Base-by-base conservation (phyloP, 2,329 filamentous ascomycete genomes). In the Septoria petroselini region DNA sequence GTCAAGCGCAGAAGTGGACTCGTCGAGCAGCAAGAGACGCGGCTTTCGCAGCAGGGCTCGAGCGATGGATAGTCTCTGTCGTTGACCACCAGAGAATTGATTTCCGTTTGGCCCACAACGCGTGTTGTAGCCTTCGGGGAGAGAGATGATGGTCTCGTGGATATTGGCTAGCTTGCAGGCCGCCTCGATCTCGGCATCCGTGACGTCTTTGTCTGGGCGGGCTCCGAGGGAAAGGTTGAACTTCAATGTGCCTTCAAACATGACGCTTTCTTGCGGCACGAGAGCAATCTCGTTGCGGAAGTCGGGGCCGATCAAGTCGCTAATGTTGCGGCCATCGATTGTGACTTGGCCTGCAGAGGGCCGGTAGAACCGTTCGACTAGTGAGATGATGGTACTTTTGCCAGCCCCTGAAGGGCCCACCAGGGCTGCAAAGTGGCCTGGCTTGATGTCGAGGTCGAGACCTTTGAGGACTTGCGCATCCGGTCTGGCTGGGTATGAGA, bases 131-230 rank as follows among this genome's bases (percentile, higher is more conserved):
- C 83, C 82, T 11, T 84, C 70, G 0, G 83, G 83, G 12, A 88
- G 69, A 1, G 74, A 69, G 49, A 73, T 69, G 58, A 88, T 84
- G 18, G 79, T 81, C 19, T 87, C 81, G 67, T 88, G 83, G 54
- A 88, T 85, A 62, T 85, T 85, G 29, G 84, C 84, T 12, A 85
- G 69, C 49, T 76, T 76, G 62, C 84, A 87, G 0, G 84, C 84
- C 45, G 80, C 78, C 55, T 83, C 75, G 38, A 88, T 82, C 39
- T 86, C 83, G 7, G 72, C 77, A 37, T 81, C 71, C 1, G 75
- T 78, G 1, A 78, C 78, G 27, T 77, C 74, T 33, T 76, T 70
- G 9, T 73, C 76, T 1, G 81, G 82, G 1, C 74, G 71, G 2
- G 78, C 75, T 14, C 62, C 63, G 0, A 65, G 53, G 4, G 61